These are phyloP conservation scores for Podospora sp. DNA, from an alignment of 495 filamentous ascomycete genomes.

Conservation along the genomic window DNA sequence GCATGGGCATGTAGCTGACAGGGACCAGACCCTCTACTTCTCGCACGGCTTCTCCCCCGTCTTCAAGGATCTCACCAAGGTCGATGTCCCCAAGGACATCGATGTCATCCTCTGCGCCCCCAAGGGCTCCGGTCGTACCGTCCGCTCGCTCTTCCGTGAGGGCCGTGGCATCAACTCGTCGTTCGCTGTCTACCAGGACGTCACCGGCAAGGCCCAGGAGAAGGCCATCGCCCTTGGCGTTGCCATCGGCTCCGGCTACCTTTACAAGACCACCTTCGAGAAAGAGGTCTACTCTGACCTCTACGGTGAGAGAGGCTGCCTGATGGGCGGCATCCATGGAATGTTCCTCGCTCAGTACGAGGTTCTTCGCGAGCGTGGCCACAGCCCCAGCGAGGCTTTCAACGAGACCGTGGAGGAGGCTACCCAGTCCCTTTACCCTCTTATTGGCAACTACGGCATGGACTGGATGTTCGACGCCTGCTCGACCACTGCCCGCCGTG, in stretches of 20 bases:
- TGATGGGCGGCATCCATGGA: constrained; percentile 99
- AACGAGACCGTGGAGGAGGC: constrained; percentile 99
- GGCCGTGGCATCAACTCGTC: constrained; percentile 99
- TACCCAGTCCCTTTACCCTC: constrained; percentile 94
- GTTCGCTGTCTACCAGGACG: constrained; percentile 97
- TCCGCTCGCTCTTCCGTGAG: constrained; percentile 95
- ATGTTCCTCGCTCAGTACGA: constrained; percentile 99
- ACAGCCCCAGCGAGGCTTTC: constrained; percentile 97
- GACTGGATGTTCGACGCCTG: constrained; percentile 99
- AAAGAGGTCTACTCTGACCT: constrained; percentile 99
- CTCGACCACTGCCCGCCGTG: constrained; percentile 96
- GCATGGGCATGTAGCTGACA: neutral
- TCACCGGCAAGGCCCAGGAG: constrained; percentile 97
- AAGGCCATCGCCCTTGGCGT: constrained; percentile 97
- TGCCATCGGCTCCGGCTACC: constrained; percentile 93
- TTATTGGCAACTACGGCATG: constrained; percentile 96
- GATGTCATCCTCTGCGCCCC: constrained; percentile 99
- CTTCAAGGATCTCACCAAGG: constrained; percentile 99
- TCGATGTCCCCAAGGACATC: constrained; percentile 91
- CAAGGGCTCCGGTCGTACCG: constrained; percentile 98
- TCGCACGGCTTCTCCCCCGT: constrained; percentile 99
- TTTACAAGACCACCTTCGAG: constrained; percentile 99
- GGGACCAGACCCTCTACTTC: constrained; percentile 89
- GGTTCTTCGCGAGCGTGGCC: constrained; percentile 96
- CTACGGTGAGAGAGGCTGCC: constrained; percentile 98